Evolutionary conservation across 768 basidiomycete genomes (phyloP).

Genomic region (Mycena chlorophos): DNA sequence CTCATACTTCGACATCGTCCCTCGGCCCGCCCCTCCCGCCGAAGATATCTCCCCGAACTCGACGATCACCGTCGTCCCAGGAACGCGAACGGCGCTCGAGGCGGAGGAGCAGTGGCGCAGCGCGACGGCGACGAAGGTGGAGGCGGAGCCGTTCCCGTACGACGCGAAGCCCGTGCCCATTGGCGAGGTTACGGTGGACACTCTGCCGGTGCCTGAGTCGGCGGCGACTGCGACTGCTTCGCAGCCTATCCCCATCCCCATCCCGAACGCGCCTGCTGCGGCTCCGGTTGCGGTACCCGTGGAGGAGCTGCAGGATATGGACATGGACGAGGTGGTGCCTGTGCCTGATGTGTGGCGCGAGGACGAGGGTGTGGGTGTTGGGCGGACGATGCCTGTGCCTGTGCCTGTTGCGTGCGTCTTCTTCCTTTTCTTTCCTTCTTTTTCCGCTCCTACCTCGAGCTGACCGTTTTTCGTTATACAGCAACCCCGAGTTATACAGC

Average conservation of each 20-base stretch:
- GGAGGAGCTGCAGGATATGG: background rate
- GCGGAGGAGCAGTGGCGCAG: background rate
- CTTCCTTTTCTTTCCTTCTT: background rate
- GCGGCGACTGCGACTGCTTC: background rate
- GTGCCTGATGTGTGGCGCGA: background rate
- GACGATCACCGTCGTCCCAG: background rate
- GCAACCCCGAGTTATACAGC: too few species aligned
- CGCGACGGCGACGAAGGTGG: background rate
- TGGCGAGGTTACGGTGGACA: background rate
- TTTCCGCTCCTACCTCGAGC: too few species aligned
- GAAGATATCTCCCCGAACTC: background rate
- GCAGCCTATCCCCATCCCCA: slow-evolving; percentile 4
- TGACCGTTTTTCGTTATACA: too few species aligned
- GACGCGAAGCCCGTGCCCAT: background rate
- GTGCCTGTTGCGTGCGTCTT: background rate
- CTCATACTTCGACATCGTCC: slow-evolving; percentile 4
- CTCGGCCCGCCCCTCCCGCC: slow-evolving; percentile 1
- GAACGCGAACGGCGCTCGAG: background rate
- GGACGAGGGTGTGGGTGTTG: background rate
- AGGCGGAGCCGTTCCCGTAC: background rate
- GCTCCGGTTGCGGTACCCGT: background rate
- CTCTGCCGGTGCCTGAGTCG: background rate
- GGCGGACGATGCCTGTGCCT: background rate
- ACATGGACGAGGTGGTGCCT: background rate
- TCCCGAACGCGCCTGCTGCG: background rate